Conservation (phyloP, 148 eudicot genomes). For the Vaccinium darrowii region DNA sequence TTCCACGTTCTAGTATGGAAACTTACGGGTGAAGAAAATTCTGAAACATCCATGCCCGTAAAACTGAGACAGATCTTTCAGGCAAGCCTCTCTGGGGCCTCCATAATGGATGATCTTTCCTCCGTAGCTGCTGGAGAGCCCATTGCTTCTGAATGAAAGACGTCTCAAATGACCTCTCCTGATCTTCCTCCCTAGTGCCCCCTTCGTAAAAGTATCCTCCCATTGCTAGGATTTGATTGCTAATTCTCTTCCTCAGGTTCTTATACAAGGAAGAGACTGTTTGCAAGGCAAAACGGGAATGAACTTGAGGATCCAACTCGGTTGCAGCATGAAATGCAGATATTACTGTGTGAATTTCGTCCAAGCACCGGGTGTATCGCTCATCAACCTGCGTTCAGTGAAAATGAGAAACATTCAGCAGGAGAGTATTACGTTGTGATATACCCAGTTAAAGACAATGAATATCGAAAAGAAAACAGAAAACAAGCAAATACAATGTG, state of each 20-base stretch:
- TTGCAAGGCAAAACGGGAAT: slow-evolving; percentile 63
- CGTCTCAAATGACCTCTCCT: slow-evolving; percentile 50
- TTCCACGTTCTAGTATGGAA: neutral
- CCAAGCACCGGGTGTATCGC: slow-evolving; percentile 68
- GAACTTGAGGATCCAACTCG: slow-evolving; percentile 70
- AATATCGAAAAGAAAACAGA: neutral
- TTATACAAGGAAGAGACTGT: slow-evolving; percentile 62
- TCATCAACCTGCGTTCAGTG: slow-evolving; percentile 63
- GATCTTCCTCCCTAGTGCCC: slow-evolving; percentile 23
- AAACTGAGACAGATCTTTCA: slow-evolving; percentile 86
- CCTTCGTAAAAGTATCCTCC: slow-evolving; percentile 28
- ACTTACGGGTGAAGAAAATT: slow-evolving; percentile 96
- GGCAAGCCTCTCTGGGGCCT: slow-evolving; percentile 97
- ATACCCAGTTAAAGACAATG: neutral
- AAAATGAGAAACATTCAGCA: neutral
- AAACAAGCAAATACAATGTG: neutral
- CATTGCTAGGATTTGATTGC: slow-evolving; percentile 63
- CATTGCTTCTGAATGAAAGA: slow-evolving; percentile 82
- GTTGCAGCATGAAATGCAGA: slow-evolving; percentile 89
- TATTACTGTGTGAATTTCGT: slow-evolving; percentile 75
- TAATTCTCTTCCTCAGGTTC: slow-evolving; percentile 71
- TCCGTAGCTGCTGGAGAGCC: slow-evolving; percentile 76
- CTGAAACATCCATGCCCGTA: slow-evolving; percentile 96
- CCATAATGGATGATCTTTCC: slow-evolving; percentile 83
- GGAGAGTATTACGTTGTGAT: neutral